These are phyloP conservation scores for Lipomyces oligophaga DNA, from an alignment of 805 yeast species.

Conservation along the genomic window DNA sequence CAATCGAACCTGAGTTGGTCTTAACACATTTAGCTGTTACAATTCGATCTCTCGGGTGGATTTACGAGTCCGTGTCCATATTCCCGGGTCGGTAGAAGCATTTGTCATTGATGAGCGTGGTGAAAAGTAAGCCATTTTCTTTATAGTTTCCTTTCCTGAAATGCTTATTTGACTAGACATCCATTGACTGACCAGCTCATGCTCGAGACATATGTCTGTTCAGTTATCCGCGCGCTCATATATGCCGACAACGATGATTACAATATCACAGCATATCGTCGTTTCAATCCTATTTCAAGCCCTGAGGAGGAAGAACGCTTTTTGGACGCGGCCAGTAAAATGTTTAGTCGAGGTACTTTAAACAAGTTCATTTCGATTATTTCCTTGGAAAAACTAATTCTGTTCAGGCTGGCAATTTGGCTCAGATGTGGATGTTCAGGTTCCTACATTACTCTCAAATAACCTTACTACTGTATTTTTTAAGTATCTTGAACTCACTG, in stretches of 20 bases:
- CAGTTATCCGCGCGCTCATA: constrained; percentile 69
- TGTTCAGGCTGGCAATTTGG: constrained; percentile 51
- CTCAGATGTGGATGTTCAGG: constrained; percentile 61
- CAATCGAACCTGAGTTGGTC: constrained; percentile 32
- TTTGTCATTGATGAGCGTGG: constrained; percentile 39
- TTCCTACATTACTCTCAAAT: constrained; percentile 60
- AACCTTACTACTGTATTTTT: constrained; percentile 73
- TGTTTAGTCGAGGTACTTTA: constrained; percentile 57
- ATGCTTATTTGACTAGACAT: constrained; percentile 16
- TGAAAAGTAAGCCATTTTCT: constrained; percentile 35
- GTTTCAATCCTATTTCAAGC: constrained; percentile 66
- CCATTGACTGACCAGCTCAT: constrained; percentile 38
- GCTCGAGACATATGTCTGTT: constrained; percentile 56
- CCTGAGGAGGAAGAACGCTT: constrained; percentile 51
- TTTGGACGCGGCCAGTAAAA: constrained; percentile 58
- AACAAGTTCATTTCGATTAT: background rate
- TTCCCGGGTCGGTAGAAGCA: constrained; percentile 49
- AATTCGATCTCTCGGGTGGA: constrained; percentile 74
- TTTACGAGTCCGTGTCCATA: constrained; percentile 59
- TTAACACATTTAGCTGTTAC: constrained; percentile 43
- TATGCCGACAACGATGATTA: constrained; percentile 76
- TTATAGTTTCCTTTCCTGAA: background rate
- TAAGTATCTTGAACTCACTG: constrained; percentile 60
- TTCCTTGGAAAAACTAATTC: background rate
- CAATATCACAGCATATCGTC: constrained; percentile 77